Base-by-base conservation (phyloP, 2,329 filamentous ascomycete species). In the Curvularia lunata region DNA sequence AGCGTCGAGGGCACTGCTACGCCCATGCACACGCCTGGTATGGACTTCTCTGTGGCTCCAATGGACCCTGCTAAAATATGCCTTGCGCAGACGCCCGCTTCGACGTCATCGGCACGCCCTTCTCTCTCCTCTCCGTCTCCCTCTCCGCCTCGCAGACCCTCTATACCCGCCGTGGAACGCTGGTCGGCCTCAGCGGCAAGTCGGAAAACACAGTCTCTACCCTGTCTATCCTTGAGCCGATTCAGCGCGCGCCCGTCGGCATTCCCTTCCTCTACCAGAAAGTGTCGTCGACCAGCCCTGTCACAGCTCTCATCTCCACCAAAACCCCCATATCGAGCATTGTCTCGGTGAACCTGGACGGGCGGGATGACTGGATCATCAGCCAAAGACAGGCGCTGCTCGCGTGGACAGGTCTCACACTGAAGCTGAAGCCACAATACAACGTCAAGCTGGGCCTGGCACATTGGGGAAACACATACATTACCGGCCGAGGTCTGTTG, bases 221-320 rank as follows among this genome's bases (percentile, higher is more conserved):
- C 0, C 85, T 99, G 57, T 93, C 92, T 43, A 78, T 97, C 50
- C 86, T 98, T 54, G 90, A 92, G 59, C 95, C 95, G 16, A 84
- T 97, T 72, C 86, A 88, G 58, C 88, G 95, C 76, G 89, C 90
- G 23, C 78, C 88, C 47, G 85, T 96, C 27, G 92, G 93, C 65
- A 90, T 98, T 49, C 95, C 95, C 1, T 99, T 99, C 78, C 84
- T 99, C 59, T 98, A 98, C 80, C 94, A 98, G 79, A 85, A 84
- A 73, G 80, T 98, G 65, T 89, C 92, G 32, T 94, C 94, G 1
- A 92, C 93, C 0, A 91, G 88, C 46, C 93, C 95, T 1, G 85
- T 97, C 65, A 96, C 91, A 42, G 92, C 92, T 30, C 82, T 99
- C 62, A 90, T 99, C 67, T 91, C 91, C 28, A 92, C 94, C 23